Conservation (phyloP, 164 flowering plant species). For the Stephania yunnanensis region DNA sequence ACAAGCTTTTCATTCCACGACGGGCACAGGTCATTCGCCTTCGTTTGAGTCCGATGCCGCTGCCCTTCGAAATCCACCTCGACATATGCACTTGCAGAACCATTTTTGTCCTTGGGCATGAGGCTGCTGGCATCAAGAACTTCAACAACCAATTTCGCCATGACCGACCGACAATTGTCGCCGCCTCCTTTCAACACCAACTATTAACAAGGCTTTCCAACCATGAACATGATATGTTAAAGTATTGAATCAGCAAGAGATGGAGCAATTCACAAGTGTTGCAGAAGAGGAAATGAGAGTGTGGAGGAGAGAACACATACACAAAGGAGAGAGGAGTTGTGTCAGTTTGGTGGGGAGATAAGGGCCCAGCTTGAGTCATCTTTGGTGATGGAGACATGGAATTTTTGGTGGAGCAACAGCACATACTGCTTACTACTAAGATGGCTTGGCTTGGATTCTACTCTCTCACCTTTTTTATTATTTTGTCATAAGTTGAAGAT, state of each 20-base stretch:
- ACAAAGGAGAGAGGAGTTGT: conserved; percentile 2
- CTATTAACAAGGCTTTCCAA: background rate
- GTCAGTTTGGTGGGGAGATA: conserved; percentile 24
- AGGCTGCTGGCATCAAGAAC: conserved; percentile 75
- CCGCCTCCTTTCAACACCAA: background rate
- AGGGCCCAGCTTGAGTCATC: conserved; percentile 8
- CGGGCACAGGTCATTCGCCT: conserved; percentile 65
- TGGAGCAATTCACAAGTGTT: background rate
- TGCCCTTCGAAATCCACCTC: conserved; percentile 70
- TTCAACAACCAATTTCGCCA: conserved; percentile 66
- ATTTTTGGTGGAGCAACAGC: background rate
- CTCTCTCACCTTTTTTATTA: background rate
- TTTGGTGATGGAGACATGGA: background rate
- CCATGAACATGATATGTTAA: conserved; percentile 3
- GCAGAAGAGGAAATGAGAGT: conserved; percentile 10
- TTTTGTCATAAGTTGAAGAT: background rate
- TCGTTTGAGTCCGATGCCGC: conserved; percentile 54
- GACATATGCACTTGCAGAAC: conserved; percentile 69
- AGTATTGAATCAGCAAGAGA: background rate
- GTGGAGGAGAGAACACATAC: conserved; percentile 7
- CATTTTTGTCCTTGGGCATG: conserved; percentile 86
- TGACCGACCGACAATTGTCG: conserved; percentile 10
- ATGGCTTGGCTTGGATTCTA: background rate
- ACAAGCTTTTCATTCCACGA: conserved; percentile 65
- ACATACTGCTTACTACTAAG: no score